Evolutionary conservation across 352 stramenopile genomes (phyloP), one percentile per base, ranked within the genome.

Genomic region (Blastocystis sp.): DNA sequence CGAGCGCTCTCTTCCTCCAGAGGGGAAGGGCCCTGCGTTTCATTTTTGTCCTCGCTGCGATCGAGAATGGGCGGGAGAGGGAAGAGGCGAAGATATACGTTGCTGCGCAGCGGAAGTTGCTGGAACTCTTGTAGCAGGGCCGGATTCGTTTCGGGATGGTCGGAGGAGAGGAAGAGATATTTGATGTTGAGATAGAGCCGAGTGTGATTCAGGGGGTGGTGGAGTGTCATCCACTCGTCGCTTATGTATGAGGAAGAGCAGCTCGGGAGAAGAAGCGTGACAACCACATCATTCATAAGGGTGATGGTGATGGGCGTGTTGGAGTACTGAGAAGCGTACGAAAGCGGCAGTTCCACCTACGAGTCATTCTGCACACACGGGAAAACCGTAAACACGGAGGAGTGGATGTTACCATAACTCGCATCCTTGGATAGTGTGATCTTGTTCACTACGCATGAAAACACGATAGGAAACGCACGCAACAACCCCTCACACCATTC

Each of bases 141-240:
- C 10, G 64, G 21, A n/a, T 38, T 64, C n/a, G 28, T 0, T 34
- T 81, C 28, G 34, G 41, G 28, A n/a, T 64, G 11, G 53, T 34
- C 0, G 7, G n/a, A 34, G 7, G 56, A 62, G 7, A 81, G 41
- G 23, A 52, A 81, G 4, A 81, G 28, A 0, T 81, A 81, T 11
- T 81, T 81, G 48, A 81, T 60, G 17, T 81, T 45, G 14, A 81
- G 71, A 81, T 81, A 64, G 14, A 81, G 17, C 2, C 41, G 71
- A 19, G 40, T 4, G 17, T 81, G 64, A 11, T 45, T 40, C 19
- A 23, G 17, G 21, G 71, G 60, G 28, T 81, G 48, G 2, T 41
- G 2, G 10, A 81, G 28, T 40, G 71, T 64, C 1, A 81, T n/a
- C 41, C 71, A 64, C 14, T 64, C 59, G n/a, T 66, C 56, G 21